These are phyloP conservation scores for Rubus parviflorus DNA, from an alignment of 306 rosid genomes.

Conservation along the genomic window DNA sequence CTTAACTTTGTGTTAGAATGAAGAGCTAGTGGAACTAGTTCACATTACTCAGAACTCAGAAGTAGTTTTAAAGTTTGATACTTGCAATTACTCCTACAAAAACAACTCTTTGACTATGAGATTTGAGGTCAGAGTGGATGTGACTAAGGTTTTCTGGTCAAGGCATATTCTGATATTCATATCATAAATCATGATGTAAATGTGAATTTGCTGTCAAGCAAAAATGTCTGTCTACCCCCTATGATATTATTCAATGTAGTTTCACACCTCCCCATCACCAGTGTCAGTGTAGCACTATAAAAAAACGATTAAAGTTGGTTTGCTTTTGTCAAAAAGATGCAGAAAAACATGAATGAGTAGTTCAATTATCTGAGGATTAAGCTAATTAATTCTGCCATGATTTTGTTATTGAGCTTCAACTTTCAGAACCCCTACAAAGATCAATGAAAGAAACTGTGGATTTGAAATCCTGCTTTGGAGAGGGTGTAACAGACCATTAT, in stretches of 20 bases:
- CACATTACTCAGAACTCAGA: neutral
- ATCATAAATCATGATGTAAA: neutral
- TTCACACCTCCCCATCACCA: constrained; percentile 14
- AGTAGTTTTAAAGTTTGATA: neutral
- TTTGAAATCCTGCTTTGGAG: neutral
- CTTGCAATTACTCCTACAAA: neutral
- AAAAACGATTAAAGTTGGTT: constrained; percentile 1
- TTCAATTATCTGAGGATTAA: constrained; percentile 3
- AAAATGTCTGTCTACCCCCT: neutral
- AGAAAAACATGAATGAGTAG: constrained; percentile 11
- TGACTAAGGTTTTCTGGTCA: neutral
- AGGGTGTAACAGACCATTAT: neutral
- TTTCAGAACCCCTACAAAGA: neutral
- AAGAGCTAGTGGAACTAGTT: constrained; percentile 15
- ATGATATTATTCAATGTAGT: neutral
- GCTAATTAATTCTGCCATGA: constrained; percentile 1
- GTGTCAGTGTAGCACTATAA: neutral
- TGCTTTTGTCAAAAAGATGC: neutral
- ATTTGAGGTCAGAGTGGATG: constrained; percentile 13
- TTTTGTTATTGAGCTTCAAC: neutral
- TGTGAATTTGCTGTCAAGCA: neutral
- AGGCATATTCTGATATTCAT: neutral
- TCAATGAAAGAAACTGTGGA: neutral
- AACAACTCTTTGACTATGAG: neutral
- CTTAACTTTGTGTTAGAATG: neutral